phyloP scores from a whole-genome alignment of 2,329 filamentous ascomycete species.

The Clonostachys rhizophaga region DNA sequence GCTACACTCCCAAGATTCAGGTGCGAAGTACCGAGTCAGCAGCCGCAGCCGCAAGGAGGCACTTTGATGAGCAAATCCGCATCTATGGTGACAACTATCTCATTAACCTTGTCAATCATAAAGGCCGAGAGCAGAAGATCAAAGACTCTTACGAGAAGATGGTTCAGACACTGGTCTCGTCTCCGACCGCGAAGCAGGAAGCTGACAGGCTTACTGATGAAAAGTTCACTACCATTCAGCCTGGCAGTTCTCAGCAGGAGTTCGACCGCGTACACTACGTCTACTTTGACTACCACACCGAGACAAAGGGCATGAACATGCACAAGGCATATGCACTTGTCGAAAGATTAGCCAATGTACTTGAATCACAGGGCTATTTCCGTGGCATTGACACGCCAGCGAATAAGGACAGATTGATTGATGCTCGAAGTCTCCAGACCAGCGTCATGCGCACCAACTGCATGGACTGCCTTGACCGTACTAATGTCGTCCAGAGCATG shows the following conservation, averaged over 20 bases:
- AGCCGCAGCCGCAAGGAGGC: constrained; percentile 70
- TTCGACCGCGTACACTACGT: constrained; percentile 90
- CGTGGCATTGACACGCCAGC: constrained; percentile 82
- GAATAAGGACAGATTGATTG: constrained; percentile 64
- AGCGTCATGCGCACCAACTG: constrained; percentile 96
- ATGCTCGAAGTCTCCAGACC: constrained; percentile 76
- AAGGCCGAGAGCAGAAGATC: constrained; percentile 81
- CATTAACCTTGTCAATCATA: constrained; percentile 96
- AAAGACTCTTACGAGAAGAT: constrained; percentile 94
- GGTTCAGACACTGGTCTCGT: constrained; percentile 69
- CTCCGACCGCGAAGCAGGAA: constrained; percentile 61
- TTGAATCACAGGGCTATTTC: constrained; percentile 85
- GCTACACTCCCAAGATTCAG: constrained; percentile 87
- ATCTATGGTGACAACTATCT: constrained; percentile 96
- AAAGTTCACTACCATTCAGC: constrained; percentile 76
- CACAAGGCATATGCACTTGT: constrained; percentile 85
- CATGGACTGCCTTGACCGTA: constrained; percentile 98
- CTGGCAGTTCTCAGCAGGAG: constrained; percentile 49
- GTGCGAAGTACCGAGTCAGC: constrained; percentile 81
- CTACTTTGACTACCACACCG: constrained; percentile 98
- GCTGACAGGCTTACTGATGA: constrained; percentile 66
- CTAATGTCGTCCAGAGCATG: constrained; percentile 98
- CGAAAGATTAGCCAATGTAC: constrained; percentile 71
- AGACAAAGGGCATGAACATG: constrained; percentile 94
- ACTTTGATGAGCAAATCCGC: constrained; percentile 90